Evolutionary conservation across 1,139 yeast genomes (phyloP).

Genomic region (Trichomonascaceae sp.): DNA sequence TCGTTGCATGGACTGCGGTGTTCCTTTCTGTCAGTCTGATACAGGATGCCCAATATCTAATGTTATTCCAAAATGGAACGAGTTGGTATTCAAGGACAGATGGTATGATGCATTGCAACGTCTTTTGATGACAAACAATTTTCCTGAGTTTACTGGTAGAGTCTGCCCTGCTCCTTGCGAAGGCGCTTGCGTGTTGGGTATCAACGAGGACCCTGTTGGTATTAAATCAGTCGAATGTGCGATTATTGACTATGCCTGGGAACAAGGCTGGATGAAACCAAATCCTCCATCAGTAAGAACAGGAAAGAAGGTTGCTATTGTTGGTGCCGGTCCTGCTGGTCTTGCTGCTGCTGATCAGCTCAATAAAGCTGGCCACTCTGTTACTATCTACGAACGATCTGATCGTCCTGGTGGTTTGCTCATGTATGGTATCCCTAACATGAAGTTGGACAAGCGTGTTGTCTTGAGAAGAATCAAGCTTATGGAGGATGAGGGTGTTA

Average conservation of each 20-base stretch:
- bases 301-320: constrained; percentile 75
- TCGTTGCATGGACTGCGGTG: constrained; percentile 99
- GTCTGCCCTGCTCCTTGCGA: constrained; percentile 99
- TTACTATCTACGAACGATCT: constrained; percentile 86
- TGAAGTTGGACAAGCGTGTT: constrained; percentile 91
- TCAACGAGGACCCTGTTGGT: constrained; percentile 92
- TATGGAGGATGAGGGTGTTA: constrained; percentile 84
- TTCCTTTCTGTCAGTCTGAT: constrained; percentile 97
- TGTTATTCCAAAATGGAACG: constrained; percentile 97
- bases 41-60: constrained; percentile 98
- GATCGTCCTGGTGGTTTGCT: constrained; percentile 95
- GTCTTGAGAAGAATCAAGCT: constrained; percentile 92
- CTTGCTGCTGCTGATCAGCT: constrained; percentile 94
- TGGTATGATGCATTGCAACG: constrained; percentile 95
- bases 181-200: constrained; percentile 95
- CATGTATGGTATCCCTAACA: constrained; percentile 99
- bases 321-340: constrained; percentile 98
- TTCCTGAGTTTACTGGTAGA: constrained; percentile 98
- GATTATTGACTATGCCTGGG: constrained; percentile 92
- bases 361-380: constrained; percentile 90
- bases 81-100: constrained; percentile 87
- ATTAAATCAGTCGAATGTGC: constrained; percentile 95
- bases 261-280: constrained; percentile 94
- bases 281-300: constrained; percentile 73
- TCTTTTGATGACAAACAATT: constrained; percentile 90